Evolutionary conservation across 257 asterid species (phyloP), one percentile per base, ranked within the genome.

Genomic region (Capsicum rhomboideum): DNA sequence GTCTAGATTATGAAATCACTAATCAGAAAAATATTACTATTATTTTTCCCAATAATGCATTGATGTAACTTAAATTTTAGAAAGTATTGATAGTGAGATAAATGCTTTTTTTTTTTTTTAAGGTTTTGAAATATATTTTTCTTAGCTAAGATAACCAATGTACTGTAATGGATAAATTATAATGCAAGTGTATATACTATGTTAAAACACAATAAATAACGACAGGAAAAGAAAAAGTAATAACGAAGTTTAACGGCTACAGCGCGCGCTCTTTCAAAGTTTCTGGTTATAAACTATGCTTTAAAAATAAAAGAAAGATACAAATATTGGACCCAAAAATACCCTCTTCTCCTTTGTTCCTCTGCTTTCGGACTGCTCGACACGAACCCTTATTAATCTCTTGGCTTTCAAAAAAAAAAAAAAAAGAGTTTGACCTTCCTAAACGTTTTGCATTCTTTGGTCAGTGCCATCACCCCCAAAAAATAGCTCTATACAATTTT

Each of bases 241-340:
- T 0, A 23, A 21, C 71, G 1, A 26, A 58, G 85, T 82, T 52
- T 79, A 88, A 85, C 91, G 86, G 87, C 79, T 86, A 83, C 81
- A 63, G 26, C 66, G 18, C 31, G 4, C 29, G 3, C 79, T 61
- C 82, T 78, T 55, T 83, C 82, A 53, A 14, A 52, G 21, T 21
- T 58, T 11, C 34, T 21, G 34, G 34, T 29, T 9, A 58, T 59
- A 10, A 59, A 54, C 49, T 16, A 82, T 52, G 52, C 69, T 28
- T 18, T 11, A 16, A 42, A 29, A 72, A 21, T 46, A 20, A 63
- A 20, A 82, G 49, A 56, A 50, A 56, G n/a, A 82, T 17, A n/a
- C 17, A 23, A 78, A 52, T 14, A 46, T 82, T 16, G 79, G 71
- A 85, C 54, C 80, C 67, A 66, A 66, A 46, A 54, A 63, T 13